Conservation (phyloP, 2,329 filamentous ascomycete genomes). For the Talaromyces verruculosus region DNA sequence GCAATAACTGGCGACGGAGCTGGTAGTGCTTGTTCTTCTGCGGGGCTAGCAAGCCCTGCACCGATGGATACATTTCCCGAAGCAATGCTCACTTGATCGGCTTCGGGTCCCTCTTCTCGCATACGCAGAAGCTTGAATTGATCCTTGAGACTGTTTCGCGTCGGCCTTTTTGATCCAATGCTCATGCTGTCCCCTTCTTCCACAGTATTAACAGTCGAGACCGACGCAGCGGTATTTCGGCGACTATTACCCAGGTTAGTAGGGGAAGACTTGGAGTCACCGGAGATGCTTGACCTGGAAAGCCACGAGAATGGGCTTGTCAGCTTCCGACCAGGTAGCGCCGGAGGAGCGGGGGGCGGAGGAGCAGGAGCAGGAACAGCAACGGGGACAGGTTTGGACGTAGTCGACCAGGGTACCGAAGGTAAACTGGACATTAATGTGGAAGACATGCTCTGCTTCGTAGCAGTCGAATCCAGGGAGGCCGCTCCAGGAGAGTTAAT, state of each 20-base stretch:
- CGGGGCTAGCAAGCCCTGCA: conserved; percentile 50
- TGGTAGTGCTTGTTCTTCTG: conserved; percentile 45
- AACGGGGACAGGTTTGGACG: conserved; percentile 30
- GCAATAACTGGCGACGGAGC: conserved; percentile 27
- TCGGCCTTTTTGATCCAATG: conserved; percentile 49
- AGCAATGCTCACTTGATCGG: conserved; percentile 55
- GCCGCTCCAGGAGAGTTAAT: conserved; percentile 35
- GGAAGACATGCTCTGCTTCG: conserved; percentile 35
- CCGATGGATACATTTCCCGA: conserved; percentile 45
- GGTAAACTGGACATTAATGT: conserved; percentile 68
- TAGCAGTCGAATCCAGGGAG: conserved; percentile 33
- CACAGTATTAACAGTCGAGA: conserved; percentile 76
- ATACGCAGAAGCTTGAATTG: conserved; percentile 75
- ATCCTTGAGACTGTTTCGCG: conserved; percentile 69
- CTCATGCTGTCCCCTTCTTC: conserved; percentile 60
- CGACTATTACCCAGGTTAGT: conserved; percentile 49
- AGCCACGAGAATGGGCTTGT: conserved; percentile 88
- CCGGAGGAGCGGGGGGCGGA: conserved; percentile 37
- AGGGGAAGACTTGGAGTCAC: conserved; percentile 59
- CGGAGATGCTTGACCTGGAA: conserved; percentile 59
- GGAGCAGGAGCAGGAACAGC: conserved; percentile 41
- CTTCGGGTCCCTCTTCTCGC: conserved; percentile 67
- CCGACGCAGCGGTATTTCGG: conserved; percentile 76
- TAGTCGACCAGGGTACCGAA: conserved; percentile 40
- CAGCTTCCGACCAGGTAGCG: conserved; percentile 62